phyloP scores from a whole-genome alignment of 768 basidiomycete genomes.

The Leccinum imitatum region DNA sequence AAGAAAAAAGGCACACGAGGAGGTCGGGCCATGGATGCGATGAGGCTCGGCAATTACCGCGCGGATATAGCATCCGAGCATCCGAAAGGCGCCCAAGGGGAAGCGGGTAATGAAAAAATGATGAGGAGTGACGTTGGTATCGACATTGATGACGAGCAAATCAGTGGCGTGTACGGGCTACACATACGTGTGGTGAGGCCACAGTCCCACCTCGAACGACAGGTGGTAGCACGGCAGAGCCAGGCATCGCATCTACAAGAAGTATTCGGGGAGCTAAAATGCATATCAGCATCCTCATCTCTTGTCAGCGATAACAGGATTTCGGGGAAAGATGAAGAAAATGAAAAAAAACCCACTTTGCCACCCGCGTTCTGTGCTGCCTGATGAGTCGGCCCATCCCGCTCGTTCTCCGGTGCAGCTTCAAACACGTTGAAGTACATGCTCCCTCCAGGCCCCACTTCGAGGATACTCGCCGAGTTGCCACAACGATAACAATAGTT shows the following conservation, averaged over 20 bases:
- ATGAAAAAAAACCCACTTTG: conserved; percentile 53
- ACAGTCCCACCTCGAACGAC: conserved; percentile 8
- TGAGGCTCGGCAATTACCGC: neutral
- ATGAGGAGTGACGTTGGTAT: conserved; percentile 2
- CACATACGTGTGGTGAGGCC: conserved; percentile 3
- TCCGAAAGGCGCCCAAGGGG: conserved; percentile 7
- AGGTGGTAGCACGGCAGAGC: neutral
- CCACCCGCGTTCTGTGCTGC: conserved; percentile 66
- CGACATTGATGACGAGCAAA: conserved; percentile 6
- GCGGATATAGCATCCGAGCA: conserved; percentile 5
- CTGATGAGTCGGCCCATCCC: conserved; percentile 84
- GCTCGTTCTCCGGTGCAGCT: conserved; percentile 96
- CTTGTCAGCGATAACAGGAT: neutral
- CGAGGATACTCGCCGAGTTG: conserved; percentile 93
- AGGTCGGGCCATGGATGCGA: neutral
- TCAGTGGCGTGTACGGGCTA: neutral
- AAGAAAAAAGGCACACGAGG: neutral
- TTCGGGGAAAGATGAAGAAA: neutral
- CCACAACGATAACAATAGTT: conserved; percentile 99
- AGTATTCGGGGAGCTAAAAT: conserved; percentile 78
- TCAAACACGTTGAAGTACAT: conserved; percentile 98
- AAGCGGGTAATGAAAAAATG: neutral
- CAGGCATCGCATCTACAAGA: conserved; percentile 41
- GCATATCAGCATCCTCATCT: conserved; percentile 1
- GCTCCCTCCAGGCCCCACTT: conserved; percentile 84